A percentile compares a stretch with the other conserved stretches of the same genome.
Evolutionary conservation across 208 protist species (phyloP).

Genomic region (Endotrypanum monterogeii): DNA sequence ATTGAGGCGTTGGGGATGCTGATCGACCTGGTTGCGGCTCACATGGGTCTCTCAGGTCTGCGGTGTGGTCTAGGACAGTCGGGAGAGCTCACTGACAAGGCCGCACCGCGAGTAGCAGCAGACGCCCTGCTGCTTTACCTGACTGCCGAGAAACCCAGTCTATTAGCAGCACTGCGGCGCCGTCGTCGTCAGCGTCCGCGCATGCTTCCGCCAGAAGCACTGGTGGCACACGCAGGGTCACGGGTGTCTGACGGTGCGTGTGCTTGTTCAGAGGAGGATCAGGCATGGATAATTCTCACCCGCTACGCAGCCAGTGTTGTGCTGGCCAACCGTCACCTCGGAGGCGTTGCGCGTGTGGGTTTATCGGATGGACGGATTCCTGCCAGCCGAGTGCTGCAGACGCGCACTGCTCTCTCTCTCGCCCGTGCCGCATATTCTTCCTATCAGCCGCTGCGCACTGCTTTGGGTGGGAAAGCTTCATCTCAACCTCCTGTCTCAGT

Average conservation of each 20-base stretch:
- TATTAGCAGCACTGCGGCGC: background rate
- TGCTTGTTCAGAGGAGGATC: background rate
- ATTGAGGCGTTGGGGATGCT: background rate
- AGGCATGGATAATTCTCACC: conserved; percentile 6
- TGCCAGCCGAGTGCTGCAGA: background rate
- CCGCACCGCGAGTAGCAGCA: background rate
- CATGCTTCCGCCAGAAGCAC: background rate
- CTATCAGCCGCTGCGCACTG: background rate
- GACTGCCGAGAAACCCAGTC: background rate
- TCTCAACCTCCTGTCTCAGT: background rate
- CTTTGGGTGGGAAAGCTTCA: background rate
- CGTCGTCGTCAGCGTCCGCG: background rate
- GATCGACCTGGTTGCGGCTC: background rate
- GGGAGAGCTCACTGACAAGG: background rate
- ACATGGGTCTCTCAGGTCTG: background rate
- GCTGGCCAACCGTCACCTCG: background rate
- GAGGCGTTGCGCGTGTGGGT: no score
- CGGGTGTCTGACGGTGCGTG: background rate
- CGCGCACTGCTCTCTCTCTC: conserved; percentile 12
- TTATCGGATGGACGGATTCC: background rate
- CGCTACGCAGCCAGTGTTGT: conserved; percentile 8
- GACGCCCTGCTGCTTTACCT: conserved; percentile 2
- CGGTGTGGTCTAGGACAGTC: background rate
- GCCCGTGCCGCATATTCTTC: background rate
- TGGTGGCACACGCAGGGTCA: background rate